Percentiles rank a stretch among this genome's conserved stretches.
These are phyloP conservation scores for Bertia moriformis DNA, from an alignment of 2,329 filamentous ascomycete genomes.

Conservation along the genomic window DNA sequence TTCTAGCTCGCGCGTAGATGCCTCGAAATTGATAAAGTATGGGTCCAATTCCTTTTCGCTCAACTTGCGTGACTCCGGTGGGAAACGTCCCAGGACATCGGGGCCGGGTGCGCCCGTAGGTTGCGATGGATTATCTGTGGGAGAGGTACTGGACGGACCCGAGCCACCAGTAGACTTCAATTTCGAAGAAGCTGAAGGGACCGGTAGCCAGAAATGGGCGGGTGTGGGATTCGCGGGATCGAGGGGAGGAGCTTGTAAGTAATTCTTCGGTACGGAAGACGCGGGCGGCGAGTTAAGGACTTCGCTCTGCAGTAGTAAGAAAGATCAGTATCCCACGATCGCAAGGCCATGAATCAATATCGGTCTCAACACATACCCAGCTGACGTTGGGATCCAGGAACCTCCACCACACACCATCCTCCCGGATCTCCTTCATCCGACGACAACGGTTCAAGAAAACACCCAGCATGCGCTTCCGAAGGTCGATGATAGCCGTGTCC, in stretches of 20 bases:
- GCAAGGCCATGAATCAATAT: no score
- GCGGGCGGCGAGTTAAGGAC: slow-evolving; percentile 88
- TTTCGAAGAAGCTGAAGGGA: slow-evolving; percentile 75
- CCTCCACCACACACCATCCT: slow-evolving; percentile 93
- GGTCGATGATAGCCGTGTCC: slow-evolving; percentile 88
- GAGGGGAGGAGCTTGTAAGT: slow-evolving; percentile 86
- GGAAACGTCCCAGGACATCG: slow-evolving; percentile 66
- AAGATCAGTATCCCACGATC: slow-evolving; percentile 3
- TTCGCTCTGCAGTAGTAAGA: slow-evolving; percentile 53
- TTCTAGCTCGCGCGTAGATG: slow-evolving; percentile 83
- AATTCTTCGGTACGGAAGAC: slow-evolving; percentile 81
- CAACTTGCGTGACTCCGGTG: slow-evolving; percentile 60
- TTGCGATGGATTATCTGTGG: not conserved
- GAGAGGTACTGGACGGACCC: not conserved
- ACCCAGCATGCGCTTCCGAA: slow-evolving; percentile 89
- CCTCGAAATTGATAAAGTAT: slow-evolving; percentile 88
- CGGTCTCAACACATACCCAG: slow-evolving; percentile 72
- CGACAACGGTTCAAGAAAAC: slow-evolving; percentile 91
- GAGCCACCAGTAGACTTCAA: slow-evolving; percentile 43
- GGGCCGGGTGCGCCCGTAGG: slow-evolving; percentile 17
- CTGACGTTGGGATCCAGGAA: slow-evolving; percentile 96
- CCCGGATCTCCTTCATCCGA: slow-evolving; percentile 78
- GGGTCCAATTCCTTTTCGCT: slow-evolving; percentile 85
- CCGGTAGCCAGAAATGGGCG: slow-evolving; percentile 74
- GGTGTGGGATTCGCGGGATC: slow-evolving; percentile 83